Percentiles rank a stretch among this genome's conserved stretches.
These are phyloP conservation scores for Clavaria fumosa DNA, from an alignment of 768 basidiomycete genomes.

Conservation along the genomic window DNA sequence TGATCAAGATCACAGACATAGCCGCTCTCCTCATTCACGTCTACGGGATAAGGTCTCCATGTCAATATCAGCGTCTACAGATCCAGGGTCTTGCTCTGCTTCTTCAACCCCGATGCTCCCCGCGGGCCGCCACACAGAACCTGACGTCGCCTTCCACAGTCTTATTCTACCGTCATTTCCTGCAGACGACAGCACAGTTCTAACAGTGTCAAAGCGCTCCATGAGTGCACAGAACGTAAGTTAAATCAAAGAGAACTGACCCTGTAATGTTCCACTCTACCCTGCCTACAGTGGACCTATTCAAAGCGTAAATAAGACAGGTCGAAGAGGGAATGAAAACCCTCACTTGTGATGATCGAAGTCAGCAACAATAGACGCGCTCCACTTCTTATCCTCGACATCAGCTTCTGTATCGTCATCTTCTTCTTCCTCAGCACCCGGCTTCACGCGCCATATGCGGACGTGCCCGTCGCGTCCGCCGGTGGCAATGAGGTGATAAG, in stretches of 20 bases:
- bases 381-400: slow-evolving; percentile 50
- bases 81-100: slow-evolving; percentile 21
- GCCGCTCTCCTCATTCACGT: background rate
- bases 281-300: slow-evolving; percentile 56
- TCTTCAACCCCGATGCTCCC: slow-evolving; percentile 76
- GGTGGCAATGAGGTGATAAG: slow-evolving; percentile 88
- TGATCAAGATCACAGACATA: background rate
- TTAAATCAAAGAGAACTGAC: slow-evolving; percentile 20
- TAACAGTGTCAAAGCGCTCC: slow-evolving; percentile 15
- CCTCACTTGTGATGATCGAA: slow-evolving; percentile 73
- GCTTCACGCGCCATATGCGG: slow-evolving; percentile 75
- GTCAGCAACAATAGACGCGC: slow-evolving; percentile 61
- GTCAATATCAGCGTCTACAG: slow-evolving; percentile 3
- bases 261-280: slow-evolving; percentile 95
- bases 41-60: background rate
- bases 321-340: no score
- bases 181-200: slow-evolving; percentile 69
- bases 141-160: slow-evolving; percentile 73
- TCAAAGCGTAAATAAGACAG: slow-evolving; percentile 5
- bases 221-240: slow-evolving; percentile 2
- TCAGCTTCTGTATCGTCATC: slow-evolving; percentile 23
- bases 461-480: slow-evolving; percentile 81
- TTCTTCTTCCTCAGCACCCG: slow-evolving; percentile 30
- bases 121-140: slow-evolving; percentile 72
- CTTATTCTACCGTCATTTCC: slow-evolving; percentile 75